phyloP scores from a whole-genome alignment of 345 rosid species.

The Corymbia maculata region DNA sequence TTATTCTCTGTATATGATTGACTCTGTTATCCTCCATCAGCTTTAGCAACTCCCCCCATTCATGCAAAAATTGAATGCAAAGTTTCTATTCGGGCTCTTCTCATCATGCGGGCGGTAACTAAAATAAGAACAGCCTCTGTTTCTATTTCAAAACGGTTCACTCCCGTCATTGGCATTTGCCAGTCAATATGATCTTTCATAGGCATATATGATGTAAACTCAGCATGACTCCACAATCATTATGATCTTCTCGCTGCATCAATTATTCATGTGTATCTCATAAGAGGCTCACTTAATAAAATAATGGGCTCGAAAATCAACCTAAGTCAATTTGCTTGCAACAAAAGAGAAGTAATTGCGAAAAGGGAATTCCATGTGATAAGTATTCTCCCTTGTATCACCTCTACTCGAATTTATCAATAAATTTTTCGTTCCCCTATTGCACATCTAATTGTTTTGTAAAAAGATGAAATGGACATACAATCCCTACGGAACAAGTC shows the following conservation, averaged over 20 bases:
- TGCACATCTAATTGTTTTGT: neutral
- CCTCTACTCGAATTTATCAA: neutral
- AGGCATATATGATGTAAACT: neutral
- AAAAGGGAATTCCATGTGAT: neutral
- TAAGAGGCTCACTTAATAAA: neutral
- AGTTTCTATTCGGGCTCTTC: neutral
- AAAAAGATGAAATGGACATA: neutral
- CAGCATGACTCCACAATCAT: neutral
- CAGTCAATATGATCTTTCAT: neutral
- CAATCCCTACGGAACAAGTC: neutral
- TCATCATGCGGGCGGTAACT: neutral
- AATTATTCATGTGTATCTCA: neutral
- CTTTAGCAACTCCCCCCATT: neutral
- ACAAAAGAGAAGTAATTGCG: neutral
- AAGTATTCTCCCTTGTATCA: neutral
- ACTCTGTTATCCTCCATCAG: neutral
- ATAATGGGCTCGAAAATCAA: no score
- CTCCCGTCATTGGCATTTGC: neutral
- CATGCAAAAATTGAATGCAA: neutral
- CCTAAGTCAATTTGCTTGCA: no score
- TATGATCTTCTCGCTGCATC: neutral
- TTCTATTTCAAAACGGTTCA: neutral
- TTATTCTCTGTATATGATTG: neutral
- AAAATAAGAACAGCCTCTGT: neutral
- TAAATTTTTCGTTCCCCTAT: neutral